phyloP scores from a whole-genome alignment of 495 filamentous ascomycete genomes.

The Penicillium samsonianum region DNA sequence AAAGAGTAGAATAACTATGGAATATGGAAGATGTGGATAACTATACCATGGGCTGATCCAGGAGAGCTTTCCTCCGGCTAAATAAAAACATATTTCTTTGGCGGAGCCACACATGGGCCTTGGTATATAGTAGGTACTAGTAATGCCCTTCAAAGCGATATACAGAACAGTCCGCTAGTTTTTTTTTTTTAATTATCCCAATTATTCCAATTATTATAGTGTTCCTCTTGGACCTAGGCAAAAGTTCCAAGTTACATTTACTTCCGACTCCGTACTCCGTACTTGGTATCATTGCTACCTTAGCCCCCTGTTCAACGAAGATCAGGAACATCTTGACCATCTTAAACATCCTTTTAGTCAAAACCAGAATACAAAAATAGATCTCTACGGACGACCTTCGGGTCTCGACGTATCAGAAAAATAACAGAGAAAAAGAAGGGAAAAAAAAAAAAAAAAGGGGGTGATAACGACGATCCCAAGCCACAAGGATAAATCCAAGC shows the following conservation, averaged over 20 bases:
- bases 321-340: conserved; percentile 13
- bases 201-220: too few species aligned
- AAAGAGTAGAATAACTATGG: too few species aligned
- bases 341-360: neutral
- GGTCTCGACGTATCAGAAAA: conserved; percentile 18
- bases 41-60: conserved; percentile 14
- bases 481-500: conserved; percentile 15
- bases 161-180: neutral
- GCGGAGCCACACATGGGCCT: neutral
- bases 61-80: neutral
- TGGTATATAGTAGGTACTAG: neutral
- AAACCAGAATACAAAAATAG: neutral
- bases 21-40: neutral
- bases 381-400: conserved; percentile 20
- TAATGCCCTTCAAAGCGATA: neutral
- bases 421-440: neutral
- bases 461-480: conserved; percentile 23
- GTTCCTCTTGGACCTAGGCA: neutral
- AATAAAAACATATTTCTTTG: neutral
- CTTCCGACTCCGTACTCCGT: neutral
- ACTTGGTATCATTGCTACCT: neutral
- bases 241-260: conserved; percentile 1
- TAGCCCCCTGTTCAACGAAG: conserved; percentile 7
- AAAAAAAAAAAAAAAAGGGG: conserved; percentile 10
- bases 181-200: too few species aligned